Conservation (phyloP, 2,329 filamentous ascomycete species). For the Aspergillus candidus region DNA sequence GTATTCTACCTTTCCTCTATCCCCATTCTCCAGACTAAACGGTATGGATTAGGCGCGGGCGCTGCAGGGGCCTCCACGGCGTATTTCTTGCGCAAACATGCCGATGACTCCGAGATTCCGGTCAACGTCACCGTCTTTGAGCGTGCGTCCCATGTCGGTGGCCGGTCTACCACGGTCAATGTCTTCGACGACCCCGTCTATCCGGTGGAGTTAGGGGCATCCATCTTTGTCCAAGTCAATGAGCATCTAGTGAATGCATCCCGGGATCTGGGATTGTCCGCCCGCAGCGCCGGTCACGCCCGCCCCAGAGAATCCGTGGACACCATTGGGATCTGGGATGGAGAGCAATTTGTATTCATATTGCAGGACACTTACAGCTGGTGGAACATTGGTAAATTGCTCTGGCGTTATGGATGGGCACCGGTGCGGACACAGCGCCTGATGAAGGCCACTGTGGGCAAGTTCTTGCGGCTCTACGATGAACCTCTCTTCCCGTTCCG, state of each 20-base stretch:
- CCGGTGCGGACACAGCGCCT: conserved; percentile 68
- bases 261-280: conserved; percentile 61
- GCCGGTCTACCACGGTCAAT: conserved; percentile 78
- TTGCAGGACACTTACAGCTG: conserved; percentile 59
- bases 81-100: conserved; percentile 71
- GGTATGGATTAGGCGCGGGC: conserved; percentile 62
- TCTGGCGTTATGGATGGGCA: conserved; percentile 79
- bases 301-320: conserved; percentile 42
- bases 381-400: conserved; percentile 72
- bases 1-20: conserved; percentile 1
- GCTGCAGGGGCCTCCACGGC: conserved; percentile 82
- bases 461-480: conserved; percentile 75
- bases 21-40: conserved; percentile 9
- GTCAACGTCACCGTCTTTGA: conserved; percentile 87
- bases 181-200: conserved; percentile 61
- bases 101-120: conserved; percentile 51
- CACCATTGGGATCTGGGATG: conserved; percentile 78
- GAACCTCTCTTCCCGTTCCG: conserved; percentile 76
- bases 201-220: conserved; percentile 81
- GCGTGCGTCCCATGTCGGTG: conserved; percentile 68
- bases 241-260: conserved; percentile 72
- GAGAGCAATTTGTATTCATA: conserved; percentile 64
- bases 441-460: conserved; percentile 63
- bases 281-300: conserved; percentile 44
- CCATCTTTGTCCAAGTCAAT: conserved; percentile 84